These are phyloP conservation scores for Paramarasmius palmivorus DNA, from an alignment of 1,284 basidiomycete genomes.

Conservation along the genomic window DNA sequence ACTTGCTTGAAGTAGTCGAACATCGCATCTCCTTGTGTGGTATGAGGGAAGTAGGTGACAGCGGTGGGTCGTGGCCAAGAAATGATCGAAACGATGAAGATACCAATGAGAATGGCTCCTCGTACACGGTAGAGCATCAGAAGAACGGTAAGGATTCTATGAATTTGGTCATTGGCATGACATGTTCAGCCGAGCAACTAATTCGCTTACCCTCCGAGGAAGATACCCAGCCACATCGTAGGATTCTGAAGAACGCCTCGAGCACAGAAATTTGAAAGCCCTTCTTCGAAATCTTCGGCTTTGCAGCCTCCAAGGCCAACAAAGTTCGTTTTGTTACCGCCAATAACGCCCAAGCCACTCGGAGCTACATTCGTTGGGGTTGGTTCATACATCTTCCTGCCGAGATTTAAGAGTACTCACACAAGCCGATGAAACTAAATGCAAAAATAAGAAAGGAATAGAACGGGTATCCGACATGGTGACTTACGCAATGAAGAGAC, in stretches of 20 bases:
- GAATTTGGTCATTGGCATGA: constrained; percentile 6
- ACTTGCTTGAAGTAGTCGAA: constrained; percentile 91
- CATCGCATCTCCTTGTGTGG: constrained; percentile 61
- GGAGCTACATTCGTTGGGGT: constrained; percentile 40
- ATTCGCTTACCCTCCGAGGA: constrained; percentile 71
- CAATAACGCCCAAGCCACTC: constrained; percentile 75
- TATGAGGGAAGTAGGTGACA: constrained; percentile 86
- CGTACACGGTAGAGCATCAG: constrained; percentile 87
- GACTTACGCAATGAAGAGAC: constrained; percentile 78
- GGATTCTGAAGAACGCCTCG: constrained; percentile 72
- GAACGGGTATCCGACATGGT: constrained; percentile 3
- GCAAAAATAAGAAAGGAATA: constrained; percentile 10
- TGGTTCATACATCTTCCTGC: constrained; percentile 1
- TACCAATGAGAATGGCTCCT: constrained; percentile 83
- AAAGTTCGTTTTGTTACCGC: constrained; percentile 71
- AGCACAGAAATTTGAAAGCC: constrained; percentile 62
- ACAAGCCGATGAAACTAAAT: constrained; percentile 66
- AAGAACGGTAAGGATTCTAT: constrained; percentile 73
- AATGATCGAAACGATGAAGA: constrained; percentile 84
- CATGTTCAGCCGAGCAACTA: not conserved
- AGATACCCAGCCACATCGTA: constrained; percentile 88
- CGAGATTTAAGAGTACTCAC: constrained; percentile 23
- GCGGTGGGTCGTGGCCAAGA: constrained; percentile 84
- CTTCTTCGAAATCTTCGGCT: constrained; percentile 43
- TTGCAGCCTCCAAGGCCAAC: constrained; percentile 83